Evolutionary conservation across 495 filamentous ascomycete species (phyloP), one percentile per base, ranked within the genome.

Genomic region (Hypoxylon trugodes): DNA sequence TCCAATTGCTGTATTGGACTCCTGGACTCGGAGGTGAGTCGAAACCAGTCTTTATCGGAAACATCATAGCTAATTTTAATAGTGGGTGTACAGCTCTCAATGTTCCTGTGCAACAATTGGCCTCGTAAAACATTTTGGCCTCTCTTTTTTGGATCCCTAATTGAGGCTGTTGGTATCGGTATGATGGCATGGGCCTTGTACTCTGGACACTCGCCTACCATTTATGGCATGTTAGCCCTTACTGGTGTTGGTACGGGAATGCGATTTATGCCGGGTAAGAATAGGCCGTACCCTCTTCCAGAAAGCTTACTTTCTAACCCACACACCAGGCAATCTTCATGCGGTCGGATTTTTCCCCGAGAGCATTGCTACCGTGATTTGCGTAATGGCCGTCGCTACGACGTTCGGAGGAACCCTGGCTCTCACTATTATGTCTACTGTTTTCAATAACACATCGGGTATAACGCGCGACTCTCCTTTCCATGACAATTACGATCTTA

Each of bases 181-280:
- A 68, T 86, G 12, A 51, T 89, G 3, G 74, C 81, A 2, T 81
- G 72, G 60, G 82, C 79, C 7, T 73, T 85, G 4, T 61, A 73
- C n/a, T 57, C 61, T 0, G 70, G 76, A 6, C 65, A 80, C 38
- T 70, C 67, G 0, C 22, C 61, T 6, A 47, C 82, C 4, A 77
- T 87, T 12, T 85, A 81, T 62, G 86, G 81, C 36, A 86, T 87
- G 81, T 81, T 89, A 74, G 84, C 79, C 0, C 64, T 89, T 1
- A 77, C 82, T 0, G 86, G 86, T 8, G 76, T 70, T 1, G 86
- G 86, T 0, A 84, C 83, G 0, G 86, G 84, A n/a, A 30, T 77
- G n/a, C 62, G 75, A 1, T 66, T 77, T 50, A 82, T 86, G 76
- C 68, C 61, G 26, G 40, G 51, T 48, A 50, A 45, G 81, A 5